A percentile compares a stretch with the other conserved stretches of the same genome.
These are phyloP conservation scores for Venustampulla echinocandica DNA, from an alignment of 495 filamentous ascomycete genomes.

Conservation along the genomic window DNA sequence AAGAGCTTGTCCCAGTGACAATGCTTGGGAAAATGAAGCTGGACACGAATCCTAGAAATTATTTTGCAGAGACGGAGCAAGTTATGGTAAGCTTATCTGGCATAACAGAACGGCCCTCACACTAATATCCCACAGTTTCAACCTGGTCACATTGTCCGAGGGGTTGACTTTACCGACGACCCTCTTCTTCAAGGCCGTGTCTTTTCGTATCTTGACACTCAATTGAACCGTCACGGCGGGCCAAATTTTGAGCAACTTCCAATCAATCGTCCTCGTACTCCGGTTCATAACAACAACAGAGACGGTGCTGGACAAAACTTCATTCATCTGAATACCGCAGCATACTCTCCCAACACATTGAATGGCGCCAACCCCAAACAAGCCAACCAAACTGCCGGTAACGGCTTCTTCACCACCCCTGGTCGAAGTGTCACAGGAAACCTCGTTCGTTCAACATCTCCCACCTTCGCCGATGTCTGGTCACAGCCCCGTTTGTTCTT, in stretches of 20 bases:
- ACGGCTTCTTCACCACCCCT: constrained; percentile 69
- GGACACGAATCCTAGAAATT: constrained; percentile 64
- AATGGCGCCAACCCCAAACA: constrained; percentile 58
- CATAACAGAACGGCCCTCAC: not conserved
- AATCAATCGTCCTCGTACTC: constrained; percentile 56
- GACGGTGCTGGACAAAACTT: constrained; percentile 47
- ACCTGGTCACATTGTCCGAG: constrained; percentile 56
- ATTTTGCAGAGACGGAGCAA: constrained; percentile 74
- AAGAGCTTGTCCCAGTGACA: constrained; percentile 60
- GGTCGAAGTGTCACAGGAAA: constrained; percentile 42
- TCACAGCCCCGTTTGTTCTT: constrained; percentile 67
- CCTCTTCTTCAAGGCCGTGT: constrained; percentile 66
- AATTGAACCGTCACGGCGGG: constrained; percentile 60
- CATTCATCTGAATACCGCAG: constrained; percentile 44
- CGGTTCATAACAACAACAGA: constrained; percentile 70
- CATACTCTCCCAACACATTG: constrained; percentile 58
- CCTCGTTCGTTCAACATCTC: constrained; percentile 49
- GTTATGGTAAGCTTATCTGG: constrained; percentile 42
- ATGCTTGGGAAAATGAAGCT: constrained; percentile 58
- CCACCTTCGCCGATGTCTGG: constrained; percentile 69
- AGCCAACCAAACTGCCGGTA: constrained; percentile 59
- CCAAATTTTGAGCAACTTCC: constrained; percentile 73
- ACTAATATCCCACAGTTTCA: constrained; percentile 33
- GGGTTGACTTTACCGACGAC: constrained; percentile 66
- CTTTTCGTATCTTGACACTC: constrained; percentile 70